Base-by-base conservation (phyloP, 352 stramenopile genomes). In the Elongisporangium anandrum region DNA sequence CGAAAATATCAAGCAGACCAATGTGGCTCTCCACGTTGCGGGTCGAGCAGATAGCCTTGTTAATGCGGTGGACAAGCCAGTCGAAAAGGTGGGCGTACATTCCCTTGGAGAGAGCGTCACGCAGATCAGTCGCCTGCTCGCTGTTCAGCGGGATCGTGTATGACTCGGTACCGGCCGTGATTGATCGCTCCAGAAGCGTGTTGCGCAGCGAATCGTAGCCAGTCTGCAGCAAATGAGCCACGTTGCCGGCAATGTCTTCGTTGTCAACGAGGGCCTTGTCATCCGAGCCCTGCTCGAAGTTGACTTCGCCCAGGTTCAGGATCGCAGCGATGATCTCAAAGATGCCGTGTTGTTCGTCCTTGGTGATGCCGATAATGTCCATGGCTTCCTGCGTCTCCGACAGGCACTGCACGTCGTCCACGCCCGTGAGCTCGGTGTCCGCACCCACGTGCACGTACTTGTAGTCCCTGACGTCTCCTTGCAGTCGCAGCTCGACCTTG, bases 71-170 rank as follows among this genome's bases (percentile, higher is more conserved):
- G 56, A 99, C 94, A 26, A 99, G 78, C 96, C 95, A 99, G 59
- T 98, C 75, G 66, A 99, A 99, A 7, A 98, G 68, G 66, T 94
- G 91, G 7, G 87, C 97, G 76, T 99, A 99, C 50, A 98, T 88
- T 29, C 96, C 79, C 79, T 98, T 99, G n/a, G 96, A 94, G 38
- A 99, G 76, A 5, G 95, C 92, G 68, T 99, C 95, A 17, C 96
- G 82, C 48, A 95, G 87, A 69, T 99, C 94, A 1, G 66, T 66
- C 0, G 95, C 96, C 65, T 97, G 81, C 77, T 79, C 90, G 20
- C 83, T 80, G 54, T 92, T 90, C 38, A 98, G 76, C 3, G 87
- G 75, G 89, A 93, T 97, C 23, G 86, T 94, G 74, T 97, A 98
- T 70, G 93, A 93, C 71, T 98, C 84, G 22, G 87, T 91, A 24